Percentiles rank a stretch among this genome's conserved stretches.
Evolutionary conservation across 176 grass and related monocot genomes (phyloP).

Genomic region (Avena atlantica): DNA sequence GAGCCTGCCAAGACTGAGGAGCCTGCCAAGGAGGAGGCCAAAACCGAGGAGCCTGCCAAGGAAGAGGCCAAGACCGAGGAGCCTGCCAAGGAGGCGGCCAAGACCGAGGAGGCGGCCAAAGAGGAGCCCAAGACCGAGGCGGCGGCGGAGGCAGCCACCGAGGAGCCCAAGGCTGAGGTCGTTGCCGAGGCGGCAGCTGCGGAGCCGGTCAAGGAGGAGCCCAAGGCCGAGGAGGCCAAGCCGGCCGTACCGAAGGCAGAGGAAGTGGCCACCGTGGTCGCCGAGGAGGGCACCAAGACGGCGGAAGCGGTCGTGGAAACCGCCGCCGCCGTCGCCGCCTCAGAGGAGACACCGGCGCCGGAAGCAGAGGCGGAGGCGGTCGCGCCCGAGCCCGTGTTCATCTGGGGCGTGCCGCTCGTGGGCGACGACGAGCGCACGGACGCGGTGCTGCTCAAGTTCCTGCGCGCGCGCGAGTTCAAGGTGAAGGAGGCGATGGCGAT

Average conservation of each 20-base stretch:
- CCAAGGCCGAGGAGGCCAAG: slow-evolving; percentile 41
- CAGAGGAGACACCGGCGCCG: slow-evolving; percentile 43
- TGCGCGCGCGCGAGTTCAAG: slow-evolving; percentile 92
- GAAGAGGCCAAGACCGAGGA: slow-evolving; percentile 21
- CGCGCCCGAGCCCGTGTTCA: slow-evolving; percentile 54
- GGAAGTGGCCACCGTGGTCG: not conserved
- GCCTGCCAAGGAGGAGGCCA: slow-evolving; percentile 38
- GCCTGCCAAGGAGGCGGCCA: slow-evolving; percentile 44
- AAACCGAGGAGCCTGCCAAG: slow-evolving; percentile 41
- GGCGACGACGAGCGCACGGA: slow-evolving; percentile 86
- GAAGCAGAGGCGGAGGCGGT: slow-evolving; percentile 25
- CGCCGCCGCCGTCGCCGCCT: slow-evolving; percentile 29
- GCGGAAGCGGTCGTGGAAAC: slow-evolving; percentile 71
- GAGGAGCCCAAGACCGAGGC: slow-evolving; percentile 34
- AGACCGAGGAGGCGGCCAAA: slow-evolving; percentile 33
- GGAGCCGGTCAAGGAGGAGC: slow-evolving; percentile 42
- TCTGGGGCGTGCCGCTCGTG: slow-evolving; percentile 90
- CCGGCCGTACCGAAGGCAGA: slow-evolving; percentile 4
- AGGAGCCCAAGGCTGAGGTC: slow-evolving; percentile 36
- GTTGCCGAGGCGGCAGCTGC: slow-evolving; percentile 4
- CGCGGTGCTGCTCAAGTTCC: slow-evolving; percentile 92
- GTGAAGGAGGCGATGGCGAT: slow-evolving; percentile 90
- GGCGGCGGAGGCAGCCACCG: not conserved
- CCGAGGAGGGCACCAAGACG: slow-evolving; percentile 48
- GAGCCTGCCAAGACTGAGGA: slow-evolving; percentile 50